phyloP scores from a whole-genome alignment of 164 flowering plant species.

The Annona squamosa region DNA sequence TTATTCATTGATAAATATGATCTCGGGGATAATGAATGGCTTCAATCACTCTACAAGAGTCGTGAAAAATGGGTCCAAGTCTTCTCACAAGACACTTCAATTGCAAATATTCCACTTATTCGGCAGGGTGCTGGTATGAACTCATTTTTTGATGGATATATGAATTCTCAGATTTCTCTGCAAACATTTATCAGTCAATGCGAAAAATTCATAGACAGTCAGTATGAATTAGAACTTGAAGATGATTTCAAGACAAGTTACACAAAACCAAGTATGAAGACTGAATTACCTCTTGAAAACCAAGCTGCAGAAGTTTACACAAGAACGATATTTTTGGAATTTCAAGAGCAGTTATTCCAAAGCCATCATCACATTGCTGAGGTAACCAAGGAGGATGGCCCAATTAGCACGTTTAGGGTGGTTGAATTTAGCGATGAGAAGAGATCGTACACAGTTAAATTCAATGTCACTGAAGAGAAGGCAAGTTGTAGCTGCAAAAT shows the following conservation, averaged over 20 bases:
- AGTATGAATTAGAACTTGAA: conserved; percentile 47
- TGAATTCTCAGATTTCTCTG: conserved; percentile 51
- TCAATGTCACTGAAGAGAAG: conserved; percentile 50
- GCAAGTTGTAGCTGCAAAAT: conserved; percentile 76
- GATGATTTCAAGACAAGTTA: conserved; percentile 54
- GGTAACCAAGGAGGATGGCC: conserved; percentile 51
- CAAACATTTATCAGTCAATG: conserved; percentile 40
- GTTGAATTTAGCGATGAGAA: conserved; percentile 71
- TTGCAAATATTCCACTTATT: conserved; percentile 38
- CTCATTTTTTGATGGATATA: conserved; percentile 67
- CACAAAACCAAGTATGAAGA: conserved; percentile 57
- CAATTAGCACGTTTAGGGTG: conserved; percentile 54
- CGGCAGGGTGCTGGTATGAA: conserved; percentile 17
- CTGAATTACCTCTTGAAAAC: conserved; percentile 81
- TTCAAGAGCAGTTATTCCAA: conserved; percentile 76
- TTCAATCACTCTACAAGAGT: conserved; percentile 39
- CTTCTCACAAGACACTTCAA: conserved; percentile 50
- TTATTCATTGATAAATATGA: conserved; percentile 47
- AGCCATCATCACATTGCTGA: conserved; percentile 73
- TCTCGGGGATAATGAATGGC: conserved; percentile 49
- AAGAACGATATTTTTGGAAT: conserved; percentile 51
- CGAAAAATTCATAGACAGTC: conserved; percentile 41
- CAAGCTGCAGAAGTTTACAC: conserved; percentile 73
- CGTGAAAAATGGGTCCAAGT: conserved; percentile 54
- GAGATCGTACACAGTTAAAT: conserved; percentile 50